These are phyloP conservation scores for Entonaema liquescens DNA, from an alignment of 495 filamentous ascomycete species.

Conservation along the genomic window DNA sequence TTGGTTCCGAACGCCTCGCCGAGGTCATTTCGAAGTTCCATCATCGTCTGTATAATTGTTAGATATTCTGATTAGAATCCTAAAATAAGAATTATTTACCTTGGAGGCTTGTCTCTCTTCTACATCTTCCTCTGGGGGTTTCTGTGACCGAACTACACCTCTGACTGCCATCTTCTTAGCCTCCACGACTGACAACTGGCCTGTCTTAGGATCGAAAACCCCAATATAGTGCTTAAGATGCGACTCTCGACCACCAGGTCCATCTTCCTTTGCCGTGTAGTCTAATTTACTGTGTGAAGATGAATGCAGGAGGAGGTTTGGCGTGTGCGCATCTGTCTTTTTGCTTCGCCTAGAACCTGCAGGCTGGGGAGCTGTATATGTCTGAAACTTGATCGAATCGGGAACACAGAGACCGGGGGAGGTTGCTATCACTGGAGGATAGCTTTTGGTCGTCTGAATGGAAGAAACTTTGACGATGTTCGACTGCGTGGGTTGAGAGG, in stretches of 20 bases:
- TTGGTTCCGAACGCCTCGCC: constrained; percentile 93
- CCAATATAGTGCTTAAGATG: constrained; percentile 87
- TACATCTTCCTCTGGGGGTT: constrained; percentile 51
- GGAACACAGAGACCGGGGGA: constrained; percentile 72
- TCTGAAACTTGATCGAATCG: constrained; percentile 64
- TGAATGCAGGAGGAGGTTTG: constrained; percentile 78
- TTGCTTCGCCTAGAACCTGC: constrained; percentile 49
- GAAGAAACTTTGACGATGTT: constrained; percentile 64
- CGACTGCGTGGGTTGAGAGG: constrained; percentile 49
- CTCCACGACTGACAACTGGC: constrained; percentile 76
- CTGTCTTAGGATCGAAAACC: constrained; percentile 77
- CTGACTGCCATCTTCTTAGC: constrained; percentile 79
- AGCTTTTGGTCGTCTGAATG: constrained; percentile 63
- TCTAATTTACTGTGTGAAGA: constrained; percentile 79
- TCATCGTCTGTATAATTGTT: constrained; percentile 58
- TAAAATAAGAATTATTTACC: constrained; percentile 46
- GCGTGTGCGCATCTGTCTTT: constrained; percentile 55
- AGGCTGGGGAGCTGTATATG: constrained; percentile 66
- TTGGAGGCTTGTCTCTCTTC: constrained; percentile 47
- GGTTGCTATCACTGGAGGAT: constrained; percentile 77
- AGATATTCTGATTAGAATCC: constrained; percentile 19
- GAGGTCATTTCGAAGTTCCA: constrained; percentile 71
- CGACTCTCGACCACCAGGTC: constrained; percentile 66
- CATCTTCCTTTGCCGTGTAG: constrained; percentile 80
- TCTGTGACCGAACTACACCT: constrained; percentile 65